Conservation (phyloP, 306 rosid species). For the Gillenia trifoliata region DNA sequence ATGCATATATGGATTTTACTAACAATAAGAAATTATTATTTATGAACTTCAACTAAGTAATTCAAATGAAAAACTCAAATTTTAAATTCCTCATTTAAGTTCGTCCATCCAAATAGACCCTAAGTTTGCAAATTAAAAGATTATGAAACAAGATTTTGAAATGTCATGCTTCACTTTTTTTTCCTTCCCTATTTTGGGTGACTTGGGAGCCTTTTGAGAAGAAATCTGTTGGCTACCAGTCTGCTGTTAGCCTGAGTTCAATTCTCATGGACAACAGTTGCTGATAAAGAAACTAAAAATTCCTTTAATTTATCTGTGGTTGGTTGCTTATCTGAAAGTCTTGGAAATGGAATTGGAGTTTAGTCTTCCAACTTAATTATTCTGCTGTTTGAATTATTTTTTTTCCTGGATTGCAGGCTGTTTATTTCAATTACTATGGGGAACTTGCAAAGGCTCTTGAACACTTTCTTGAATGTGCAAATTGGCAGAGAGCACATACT, state of each 20-base stretch:
- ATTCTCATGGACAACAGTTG: not conserved
- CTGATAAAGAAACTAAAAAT: no score
- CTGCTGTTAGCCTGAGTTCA: not conserved
- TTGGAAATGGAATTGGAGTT: not conserved
- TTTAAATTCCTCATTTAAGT: not conserved
- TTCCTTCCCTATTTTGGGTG: not conserved
- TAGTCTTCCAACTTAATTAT: not conserved
- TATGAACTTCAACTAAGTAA: no score
- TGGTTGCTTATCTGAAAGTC: not conserved
- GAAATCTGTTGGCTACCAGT: not conserved
- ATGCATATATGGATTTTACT: not conserved
- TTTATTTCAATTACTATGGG: slow-evolving; percentile 66
- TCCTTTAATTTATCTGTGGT: not conserved
- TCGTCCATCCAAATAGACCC: not conserved
- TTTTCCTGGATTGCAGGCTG: slow-evolving; percentile 59
- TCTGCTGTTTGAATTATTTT: slow-evolving; percentile 25
- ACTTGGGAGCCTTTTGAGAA: not conserved
- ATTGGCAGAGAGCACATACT: slow-evolving; percentile 93
- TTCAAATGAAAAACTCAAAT: not conserved
- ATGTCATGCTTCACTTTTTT: not conserved
- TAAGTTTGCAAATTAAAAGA: not conserved
- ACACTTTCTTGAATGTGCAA: slow-evolving; percentile 72
- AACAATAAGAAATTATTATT: not conserved
- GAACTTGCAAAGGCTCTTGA: slow-evolving; percentile 72
- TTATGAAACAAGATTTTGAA: not conserved